phyloP scores from a whole-genome alignment of 2,329 filamentous ascomycete species.

The Aspergillus latus region DNA sequence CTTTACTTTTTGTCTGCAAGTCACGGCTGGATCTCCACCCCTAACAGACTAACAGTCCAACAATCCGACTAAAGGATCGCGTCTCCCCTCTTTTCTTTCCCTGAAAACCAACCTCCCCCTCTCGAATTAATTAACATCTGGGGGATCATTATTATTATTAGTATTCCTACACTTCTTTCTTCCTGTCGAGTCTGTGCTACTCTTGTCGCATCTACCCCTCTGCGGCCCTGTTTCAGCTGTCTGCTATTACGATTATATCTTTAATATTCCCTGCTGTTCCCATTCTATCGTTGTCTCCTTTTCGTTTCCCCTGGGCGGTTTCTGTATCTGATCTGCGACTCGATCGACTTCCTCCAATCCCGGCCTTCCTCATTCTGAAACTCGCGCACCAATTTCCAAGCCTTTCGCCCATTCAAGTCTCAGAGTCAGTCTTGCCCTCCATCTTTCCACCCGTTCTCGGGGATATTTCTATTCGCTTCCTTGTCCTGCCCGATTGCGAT shows the following conservation, averaged over 20 bases:
- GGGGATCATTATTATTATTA: constrained; percentile 3
- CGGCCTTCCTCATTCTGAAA: constrained; percentile 4
- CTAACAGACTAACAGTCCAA: constrained; percentile 2
- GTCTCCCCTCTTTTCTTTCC: constrained; percentile 16
- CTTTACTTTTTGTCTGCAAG: constrained; percentile 12
- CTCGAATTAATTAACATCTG: constrained; percentile 1
- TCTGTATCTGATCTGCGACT: constrained; percentile 10
- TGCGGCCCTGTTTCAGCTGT: constrained; percentile 5
- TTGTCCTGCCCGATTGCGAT: background rate
- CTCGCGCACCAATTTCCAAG: constrained; percentile 3
- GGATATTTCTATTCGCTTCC: background rate
- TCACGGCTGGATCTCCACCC: constrained; percentile 19
- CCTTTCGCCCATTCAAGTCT: background rate
- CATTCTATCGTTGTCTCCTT: constrained; percentile 6
- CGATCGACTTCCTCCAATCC: constrained; percentile 3
- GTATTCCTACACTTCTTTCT: background rate
- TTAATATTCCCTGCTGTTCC: constrained; percentile 14
- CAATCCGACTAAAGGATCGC: background rate
- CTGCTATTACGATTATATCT: constrained; percentile 6
- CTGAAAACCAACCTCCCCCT: constrained; percentile 9
- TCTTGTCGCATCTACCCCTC: background rate
- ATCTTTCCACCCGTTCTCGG: background rate
- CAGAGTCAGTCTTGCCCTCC: background rate
- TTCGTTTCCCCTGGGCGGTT: background rate
- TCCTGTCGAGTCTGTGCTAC: background rate